Conservation (phyloP, 1,284 basidiomycete genomes). For the Puccinia triticina region DNA sequence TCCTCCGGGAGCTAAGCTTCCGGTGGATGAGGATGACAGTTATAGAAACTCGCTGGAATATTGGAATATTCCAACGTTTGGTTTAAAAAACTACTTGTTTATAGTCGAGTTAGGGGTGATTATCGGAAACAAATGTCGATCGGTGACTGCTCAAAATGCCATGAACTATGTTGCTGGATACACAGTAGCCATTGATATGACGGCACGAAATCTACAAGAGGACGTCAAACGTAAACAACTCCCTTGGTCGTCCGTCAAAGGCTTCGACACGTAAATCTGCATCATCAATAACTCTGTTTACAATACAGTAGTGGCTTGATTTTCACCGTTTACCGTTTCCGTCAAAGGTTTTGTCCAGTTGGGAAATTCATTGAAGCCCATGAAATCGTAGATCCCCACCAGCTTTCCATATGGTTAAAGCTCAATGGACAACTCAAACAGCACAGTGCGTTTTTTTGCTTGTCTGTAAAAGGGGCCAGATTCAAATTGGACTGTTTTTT, state of each 20-base stretch:
- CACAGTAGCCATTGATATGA: conserved; percentile 40
- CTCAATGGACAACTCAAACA: conserved; percentile 41
- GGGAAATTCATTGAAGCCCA: conserved; percentile 35
- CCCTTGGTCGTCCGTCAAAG: conserved; percentile 39
- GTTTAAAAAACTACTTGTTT: not conserved
- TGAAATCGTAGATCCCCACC: conserved; percentile 23
- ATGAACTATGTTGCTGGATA: conserved; percentile 37
- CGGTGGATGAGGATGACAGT: too few relatives aligned
- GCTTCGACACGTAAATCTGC: conserved; percentile 42
- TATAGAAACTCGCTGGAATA: too few relatives aligned
- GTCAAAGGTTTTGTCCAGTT: conserved; percentile 38
- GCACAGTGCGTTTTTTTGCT: conserved; percentile 8
- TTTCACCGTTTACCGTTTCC: not conserved
- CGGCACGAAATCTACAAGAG: conserved; percentile 41
- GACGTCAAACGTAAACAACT: conserved; percentile 18
- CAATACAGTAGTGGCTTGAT: not conserved
- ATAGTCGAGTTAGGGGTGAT: conserved; percentile 46
- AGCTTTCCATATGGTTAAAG: conserved; percentile 40
- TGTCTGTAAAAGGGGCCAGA: not conserved
- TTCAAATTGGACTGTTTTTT: not conserved
- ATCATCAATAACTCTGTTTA: not conserved
- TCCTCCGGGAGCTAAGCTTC: not conserved
- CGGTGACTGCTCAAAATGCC: conserved; percentile 3
- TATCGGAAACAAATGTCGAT: conserved; percentile 29
- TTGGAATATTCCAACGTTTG: not conserved